Conservation (phyloP, 768 basidiomycete species). For the Mycena latifolia region DNA sequence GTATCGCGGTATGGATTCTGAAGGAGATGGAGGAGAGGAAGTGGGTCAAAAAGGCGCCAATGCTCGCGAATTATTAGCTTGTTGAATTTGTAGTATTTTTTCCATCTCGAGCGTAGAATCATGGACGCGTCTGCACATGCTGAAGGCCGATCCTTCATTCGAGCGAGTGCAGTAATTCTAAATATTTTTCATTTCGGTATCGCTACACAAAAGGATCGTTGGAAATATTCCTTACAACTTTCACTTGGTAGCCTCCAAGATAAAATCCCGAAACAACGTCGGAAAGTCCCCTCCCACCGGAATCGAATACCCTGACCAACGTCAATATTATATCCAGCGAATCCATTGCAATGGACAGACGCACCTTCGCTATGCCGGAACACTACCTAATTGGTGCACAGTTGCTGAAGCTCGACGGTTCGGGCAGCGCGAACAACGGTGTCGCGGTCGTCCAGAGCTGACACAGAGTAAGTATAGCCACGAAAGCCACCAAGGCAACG, state of each 20-base stretch:
- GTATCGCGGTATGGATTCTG: conserved; percentile 18
- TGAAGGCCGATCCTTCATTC: too few species aligned
- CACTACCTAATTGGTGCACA: conserved; percentile 35
- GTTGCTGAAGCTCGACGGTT: conserved; percentile 37
- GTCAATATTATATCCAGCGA: not conserved
- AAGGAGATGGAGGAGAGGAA: conserved; percentile 23
- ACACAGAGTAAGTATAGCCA: not conserved
- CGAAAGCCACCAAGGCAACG: not conserved
- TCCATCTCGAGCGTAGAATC: too few species aligned
- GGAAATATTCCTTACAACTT: too few species aligned
- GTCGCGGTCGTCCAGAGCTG: conserved; percentile 38
- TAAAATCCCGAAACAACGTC: conserved; percentile 34
- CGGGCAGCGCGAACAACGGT: conserved; percentile 29
- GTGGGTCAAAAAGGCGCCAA: conserved; percentile 23
- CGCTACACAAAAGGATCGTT: too few species aligned
- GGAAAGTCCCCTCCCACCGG: conserved; percentile 37
- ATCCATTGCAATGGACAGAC: not conserved
- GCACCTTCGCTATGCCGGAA: conserved; percentile 35
- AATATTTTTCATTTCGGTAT: too few species aligned
- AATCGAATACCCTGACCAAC: conserved; percentile 32
- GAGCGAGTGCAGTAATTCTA: too few species aligned
- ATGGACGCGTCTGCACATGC: too few species aligned
- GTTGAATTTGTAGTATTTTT: not conserved
- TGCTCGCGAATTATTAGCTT: conserved; percentile 19
- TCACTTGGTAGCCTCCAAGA: conserved; percentile 31